Evolutionary conservation across 108 stramenopile species (phyloP).

Genomic region (Seminavis robusta): DNA sequence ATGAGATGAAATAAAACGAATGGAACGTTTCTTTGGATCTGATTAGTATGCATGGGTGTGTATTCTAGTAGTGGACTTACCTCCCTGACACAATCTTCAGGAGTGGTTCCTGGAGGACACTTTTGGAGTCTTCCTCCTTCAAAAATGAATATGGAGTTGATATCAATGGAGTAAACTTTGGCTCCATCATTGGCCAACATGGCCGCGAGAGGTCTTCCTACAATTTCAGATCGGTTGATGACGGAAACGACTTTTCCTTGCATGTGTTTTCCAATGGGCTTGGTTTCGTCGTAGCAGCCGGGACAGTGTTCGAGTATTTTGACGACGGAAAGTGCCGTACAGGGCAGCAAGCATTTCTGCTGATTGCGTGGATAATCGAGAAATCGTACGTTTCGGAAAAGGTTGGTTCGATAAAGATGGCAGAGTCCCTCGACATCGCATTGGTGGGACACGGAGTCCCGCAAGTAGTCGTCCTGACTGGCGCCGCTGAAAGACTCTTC

Average conservation of each 20-base stretch:
- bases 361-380: constrained; percentile 66
- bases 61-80: constrained; percentile 29
- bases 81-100: constrained; percentile 88
- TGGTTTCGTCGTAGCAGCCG: constrained; percentile 57
- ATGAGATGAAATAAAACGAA: neutral
- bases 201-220: constrained; percentile 94
- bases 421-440: constrained; percentile 98
- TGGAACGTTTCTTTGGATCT: neutral
- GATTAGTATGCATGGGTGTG: neutral
- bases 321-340: constrained; percentile 90
- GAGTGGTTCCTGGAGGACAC: constrained; percentile 63
- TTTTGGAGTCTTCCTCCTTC: constrained; percentile 58
- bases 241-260: constrained; percentile 86
- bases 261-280: constrained; percentile 70
- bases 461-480: constrained; percentile 94
- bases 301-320: constrained; percentile 90
- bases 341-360: constrained; percentile 92
- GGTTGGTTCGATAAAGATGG: constrained; percentile 88
- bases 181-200: constrained; percentile 98
- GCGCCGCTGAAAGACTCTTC: constrained; percentile 91
- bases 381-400: constrained; percentile 92
- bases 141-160: constrained; percentile 89
- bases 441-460: constrained; percentile 85
- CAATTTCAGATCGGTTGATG: constrained; percentile 95
- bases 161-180: constrained; percentile 91